These are phyloP conservation scores for Loxodes magnus DNA, from an alignment of 73 alveolate genomes.

Conservation along the genomic window DNA sequence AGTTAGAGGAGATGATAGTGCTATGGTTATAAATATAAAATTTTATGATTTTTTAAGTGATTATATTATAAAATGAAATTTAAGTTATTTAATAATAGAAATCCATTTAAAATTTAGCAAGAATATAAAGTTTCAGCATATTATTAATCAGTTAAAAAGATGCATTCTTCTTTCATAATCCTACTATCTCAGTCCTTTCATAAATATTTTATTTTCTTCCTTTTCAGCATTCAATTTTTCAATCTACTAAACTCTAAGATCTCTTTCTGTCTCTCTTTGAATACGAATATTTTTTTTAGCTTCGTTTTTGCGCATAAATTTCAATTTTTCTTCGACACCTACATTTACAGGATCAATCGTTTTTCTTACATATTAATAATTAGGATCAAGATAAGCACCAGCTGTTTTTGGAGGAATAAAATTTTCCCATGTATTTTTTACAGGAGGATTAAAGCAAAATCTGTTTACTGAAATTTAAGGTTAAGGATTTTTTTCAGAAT, in stretches of 20 bases:
- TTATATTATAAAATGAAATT: too few relatives aligned
- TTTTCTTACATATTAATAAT: slow-evolving; percentile 7
- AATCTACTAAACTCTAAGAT: neutral
- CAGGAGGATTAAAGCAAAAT: slow-evolving; percentile 44
- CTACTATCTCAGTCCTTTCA: neutral
- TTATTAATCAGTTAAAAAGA: too few relatives aligned
- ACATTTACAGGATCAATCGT: slow-evolving; percentile 4
- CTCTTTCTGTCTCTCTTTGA: neutral
- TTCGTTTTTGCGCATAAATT: neutral
- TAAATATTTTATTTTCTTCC: neutral
- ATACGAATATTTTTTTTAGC: neutral
- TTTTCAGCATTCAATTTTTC: neutral
- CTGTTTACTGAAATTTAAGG: slow-evolving; percentile 25
- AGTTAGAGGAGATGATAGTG: too few relatives aligned
- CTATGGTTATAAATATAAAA: too few relatives aligned
- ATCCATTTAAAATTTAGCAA: too few relatives aligned
- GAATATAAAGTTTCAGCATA: too few relatives aligned
- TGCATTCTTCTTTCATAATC: slow-evolving; percentile 7
- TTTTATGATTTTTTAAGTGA: too few relatives aligned
- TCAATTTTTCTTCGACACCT: slow-evolving; percentile 9
- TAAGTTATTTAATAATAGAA: too few relatives aligned
- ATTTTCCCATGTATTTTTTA: slow-evolving; percentile 17
- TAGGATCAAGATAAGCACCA: slow-evolving; percentile 13
- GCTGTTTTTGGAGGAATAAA: slow-evolving; percentile 19
- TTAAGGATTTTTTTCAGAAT: slow-evolving; percentile 22